phyloP scores from a whole-genome alignment of 2,329 filamentous ascomycete species.

The Pseudocercospora crystallina region DNA sequence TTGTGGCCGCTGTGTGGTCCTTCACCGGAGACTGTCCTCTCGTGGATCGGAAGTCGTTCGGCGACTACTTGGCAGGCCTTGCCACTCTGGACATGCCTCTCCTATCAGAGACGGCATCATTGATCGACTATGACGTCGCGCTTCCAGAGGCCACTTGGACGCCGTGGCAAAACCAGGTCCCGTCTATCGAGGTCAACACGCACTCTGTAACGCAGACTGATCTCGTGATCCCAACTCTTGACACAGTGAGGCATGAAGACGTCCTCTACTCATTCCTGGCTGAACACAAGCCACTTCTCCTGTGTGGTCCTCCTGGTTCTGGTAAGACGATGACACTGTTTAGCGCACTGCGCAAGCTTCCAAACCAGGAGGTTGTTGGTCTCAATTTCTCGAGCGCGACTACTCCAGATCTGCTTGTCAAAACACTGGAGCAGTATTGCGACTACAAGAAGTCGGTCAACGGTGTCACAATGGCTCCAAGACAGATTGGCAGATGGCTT shows the following conservation, averaged over 20 bases:
- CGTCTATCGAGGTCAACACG: constrained; percentile 93
- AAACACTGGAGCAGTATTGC: constrained; percentile 99
- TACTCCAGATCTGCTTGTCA: constrained; percentile 94
- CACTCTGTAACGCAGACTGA: constrained; percentile 98
- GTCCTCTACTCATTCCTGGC: constrained; percentile 99
- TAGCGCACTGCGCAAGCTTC: constrained; percentile 91
- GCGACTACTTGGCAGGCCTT: constrained; percentile 77
- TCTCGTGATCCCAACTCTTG: constrained; percentile 94
- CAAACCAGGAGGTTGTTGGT: constrained; percentile 98
- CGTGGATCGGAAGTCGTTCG: constrained; percentile 81
- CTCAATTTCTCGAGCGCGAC: constrained; percentile 99
- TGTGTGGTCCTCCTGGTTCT: constrained; percentile 95
- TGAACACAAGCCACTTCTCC: constrained; percentile 93
- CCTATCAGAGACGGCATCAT: constrained; percentile 69
- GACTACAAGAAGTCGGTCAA: constrained; percentile 99
- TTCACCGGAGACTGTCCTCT: constrained; percentile 93
- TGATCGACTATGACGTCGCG: constrained; percentile 93
- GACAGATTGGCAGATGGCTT: constrained; percentile 94
- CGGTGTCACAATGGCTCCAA: constrained; percentile 91
- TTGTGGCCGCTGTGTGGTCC: constrained; percentile 92
- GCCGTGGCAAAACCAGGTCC: constrained; percentile 92
- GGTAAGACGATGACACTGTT: constrained; percentile 99
- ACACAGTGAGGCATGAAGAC: constrained; percentile 96
- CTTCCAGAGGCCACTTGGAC: constrained; percentile 87
- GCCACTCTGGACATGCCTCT: constrained; percentile 85